Percentiles rank a stretch among this genome's conserved stretches.
Conservation (phyloP, 1,284 basidiomycete species). For the Ustilago crameri region DNA sequence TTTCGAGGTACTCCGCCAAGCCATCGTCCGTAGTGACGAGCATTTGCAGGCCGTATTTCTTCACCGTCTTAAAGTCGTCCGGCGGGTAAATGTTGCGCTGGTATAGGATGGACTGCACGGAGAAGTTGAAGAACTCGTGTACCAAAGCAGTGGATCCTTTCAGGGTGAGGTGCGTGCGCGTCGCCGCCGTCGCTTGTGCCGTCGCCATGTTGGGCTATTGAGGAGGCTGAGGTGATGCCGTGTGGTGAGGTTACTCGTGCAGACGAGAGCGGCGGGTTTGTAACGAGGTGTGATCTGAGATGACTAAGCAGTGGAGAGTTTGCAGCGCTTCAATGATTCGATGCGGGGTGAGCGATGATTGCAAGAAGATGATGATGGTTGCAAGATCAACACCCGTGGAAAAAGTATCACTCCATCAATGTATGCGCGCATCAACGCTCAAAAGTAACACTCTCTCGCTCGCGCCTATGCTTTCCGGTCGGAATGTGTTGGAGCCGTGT, state of each 20-base stretch:
- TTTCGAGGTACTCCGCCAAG: slow-evolving; percentile 89
- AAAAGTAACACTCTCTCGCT: slow-evolving; percentile 2
- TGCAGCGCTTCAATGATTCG: too few species aligned
- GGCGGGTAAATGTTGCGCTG: slow-evolving; percentile 96
- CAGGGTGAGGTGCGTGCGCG: slow-evolving; percentile 74
- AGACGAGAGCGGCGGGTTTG: too few species aligned
- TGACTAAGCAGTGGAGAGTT: too few species aligned
- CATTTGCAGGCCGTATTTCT: slow-evolving; percentile 96
- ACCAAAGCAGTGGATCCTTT: slow-evolving; percentile 95
- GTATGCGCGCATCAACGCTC: not conserved
- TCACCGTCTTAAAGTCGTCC: slow-evolving; percentile 83
- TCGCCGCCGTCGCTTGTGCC: slow-evolving; percentile 55
- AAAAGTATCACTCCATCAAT: too few species aligned
- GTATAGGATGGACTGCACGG: slow-evolving; percentile 83
- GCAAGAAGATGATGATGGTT: not conserved
- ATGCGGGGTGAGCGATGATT: too few species aligned
- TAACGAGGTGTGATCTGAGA: too few species aligned
- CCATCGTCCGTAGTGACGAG: slow-evolving; percentile 92
- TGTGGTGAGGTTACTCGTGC: not conserved
- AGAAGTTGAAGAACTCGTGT: slow-evolving; percentile 98
- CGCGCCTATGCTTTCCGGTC: not conserved
- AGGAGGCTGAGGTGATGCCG: too few species aligned
- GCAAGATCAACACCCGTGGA: not conserved
- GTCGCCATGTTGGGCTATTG: slow-evolving; percentile 33
- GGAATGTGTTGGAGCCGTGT: not conserved